Conservation (phyloP, 768 basidiomycete species). For the Auricularia sp. region DNA sequence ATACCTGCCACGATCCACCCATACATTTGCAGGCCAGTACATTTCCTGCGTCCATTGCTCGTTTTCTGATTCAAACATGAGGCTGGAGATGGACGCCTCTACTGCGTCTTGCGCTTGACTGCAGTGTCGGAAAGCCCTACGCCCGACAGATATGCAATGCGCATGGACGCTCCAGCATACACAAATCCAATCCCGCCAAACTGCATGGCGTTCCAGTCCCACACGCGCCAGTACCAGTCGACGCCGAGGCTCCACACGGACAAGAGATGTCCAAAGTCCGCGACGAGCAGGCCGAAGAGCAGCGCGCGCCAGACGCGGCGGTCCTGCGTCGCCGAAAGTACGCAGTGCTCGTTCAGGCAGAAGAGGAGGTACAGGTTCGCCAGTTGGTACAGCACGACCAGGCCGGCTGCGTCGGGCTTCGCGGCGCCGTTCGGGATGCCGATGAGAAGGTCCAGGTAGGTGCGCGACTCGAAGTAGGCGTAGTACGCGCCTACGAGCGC, state of each 20-base stretch:
- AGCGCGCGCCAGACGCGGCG: slow-evolving; percentile 34
- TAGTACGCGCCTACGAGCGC: slow-evolving; percentile 41
- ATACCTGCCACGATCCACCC: too few species aligned
- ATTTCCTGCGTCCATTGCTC: too few species aligned
- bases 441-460: slow-evolving; percentile 31
- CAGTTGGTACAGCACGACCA: slow-evolving; percentile 37
- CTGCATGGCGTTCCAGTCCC: slow-evolving; percentile 43
- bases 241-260: slow-evolving; percentile 35
- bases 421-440: slow-evolving; percentile 7
- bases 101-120: too few species aligned
- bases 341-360: slow-evolving; percentile 40
- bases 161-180: slow-evolving; percentile 35
- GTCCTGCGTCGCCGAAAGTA: slow-evolving; percentile 34
- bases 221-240: slow-evolving; percentile 34
- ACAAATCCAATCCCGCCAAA: slow-evolving; percentile 49
- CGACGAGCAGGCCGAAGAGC: slow-evolving; percentile 35
- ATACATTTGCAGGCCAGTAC: too few species aligned
- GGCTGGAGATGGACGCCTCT: too few species aligned
- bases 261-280: slow-evolving; percentile 40
- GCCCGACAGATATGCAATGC: slow-evolving; percentile 32
- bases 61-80: too few species aligned
- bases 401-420: not conserved
- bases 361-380: slow-evolving; percentile 44
- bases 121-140: slow-evolving; percentile 18
- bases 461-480: slow-evolving; percentile 29